A percentile compares a stretch with the other conserved stretches of the same genome.
Evolutionary conservation across 2,329 filamentous ascomycete genomes (phyloP).

Genomic region (Gyromitra esculenta): DNA sequence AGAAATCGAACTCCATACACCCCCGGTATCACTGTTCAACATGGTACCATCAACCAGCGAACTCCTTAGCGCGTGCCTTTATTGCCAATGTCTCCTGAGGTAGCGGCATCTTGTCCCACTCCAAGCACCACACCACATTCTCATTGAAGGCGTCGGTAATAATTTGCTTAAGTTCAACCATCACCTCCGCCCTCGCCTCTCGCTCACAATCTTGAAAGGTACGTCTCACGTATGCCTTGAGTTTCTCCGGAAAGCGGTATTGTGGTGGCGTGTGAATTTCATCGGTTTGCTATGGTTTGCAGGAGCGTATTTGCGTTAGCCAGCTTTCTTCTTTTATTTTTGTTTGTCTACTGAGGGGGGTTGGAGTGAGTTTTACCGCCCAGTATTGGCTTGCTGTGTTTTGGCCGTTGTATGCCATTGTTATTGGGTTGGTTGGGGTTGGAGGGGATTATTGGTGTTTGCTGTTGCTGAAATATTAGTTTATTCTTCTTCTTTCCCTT

Average conservation of each 20-base stretch:
- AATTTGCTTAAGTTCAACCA: slow-evolving; percentile 82
- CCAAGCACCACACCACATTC: slow-evolving; percentile 74
- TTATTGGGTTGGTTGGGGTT: no score
- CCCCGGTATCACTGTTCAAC: not conserved
- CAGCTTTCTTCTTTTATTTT: not conserved
- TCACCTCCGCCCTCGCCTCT: slow-evolving; percentile 70
- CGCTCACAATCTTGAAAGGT: slow-evolving; percentile 70
- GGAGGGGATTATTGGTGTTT: no score
- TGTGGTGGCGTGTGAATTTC: not conserved
- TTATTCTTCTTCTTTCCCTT: no score
- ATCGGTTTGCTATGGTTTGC: not conserved
- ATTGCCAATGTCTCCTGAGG: slow-evolving; percentile 74
- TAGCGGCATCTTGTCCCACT: slow-evolving; percentile 85
- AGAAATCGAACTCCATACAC: not conserved
- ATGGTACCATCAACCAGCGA: not conserved
- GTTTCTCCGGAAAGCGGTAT: slow-evolving; percentile 56
- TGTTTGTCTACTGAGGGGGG: no score
- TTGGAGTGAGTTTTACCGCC: no score
- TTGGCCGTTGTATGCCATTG: no score
- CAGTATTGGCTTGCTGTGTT: no score
- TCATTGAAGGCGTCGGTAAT: slow-evolving; percentile 83
- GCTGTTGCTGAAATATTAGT: no score
- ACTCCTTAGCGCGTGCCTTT: not conserved
- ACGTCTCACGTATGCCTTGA: slow-evolving; percentile 57
- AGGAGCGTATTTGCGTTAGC: not conserved